These are phyloP conservation scores for Penicilliopsis zonata DNA, from an alignment of 495 filamentous ascomycete species.

Conservation along the genomic window DNA sequence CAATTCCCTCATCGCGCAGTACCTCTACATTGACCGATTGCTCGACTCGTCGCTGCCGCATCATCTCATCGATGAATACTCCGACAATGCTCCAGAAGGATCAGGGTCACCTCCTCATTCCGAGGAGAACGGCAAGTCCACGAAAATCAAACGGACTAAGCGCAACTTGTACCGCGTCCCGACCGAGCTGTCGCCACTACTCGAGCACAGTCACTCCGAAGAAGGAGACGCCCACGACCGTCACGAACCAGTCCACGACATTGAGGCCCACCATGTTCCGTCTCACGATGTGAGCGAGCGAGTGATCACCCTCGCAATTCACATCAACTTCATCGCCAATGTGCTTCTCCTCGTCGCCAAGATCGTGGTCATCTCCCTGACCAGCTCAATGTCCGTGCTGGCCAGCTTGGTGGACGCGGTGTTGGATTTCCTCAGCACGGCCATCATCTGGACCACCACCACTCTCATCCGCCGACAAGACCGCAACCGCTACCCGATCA, in stretches of 20 bases:
- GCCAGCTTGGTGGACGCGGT: constrained; percentile 82
- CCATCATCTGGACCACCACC: constrained; percentile 77
- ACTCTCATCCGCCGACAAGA: constrained; percentile 62
- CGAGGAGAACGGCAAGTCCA: constrained; percentile 2
- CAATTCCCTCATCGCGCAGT: constrained; percentile 75
- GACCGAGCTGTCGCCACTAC: constrained; percentile 54
- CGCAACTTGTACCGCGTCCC: constrained; percentile 69
- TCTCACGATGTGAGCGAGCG: constrained; percentile 48
- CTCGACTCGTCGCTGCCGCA: constrained; percentile 82
- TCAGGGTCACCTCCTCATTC: neutral
- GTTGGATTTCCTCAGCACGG: constrained; percentile 77
- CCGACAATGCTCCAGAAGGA: constrained; percentile 1
- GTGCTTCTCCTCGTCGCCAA: constrained; percentile 66
- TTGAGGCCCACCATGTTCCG: constrained; percentile 35
- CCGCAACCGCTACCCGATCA: constrained; percentile 73
- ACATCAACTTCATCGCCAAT: constrained; percentile 80
- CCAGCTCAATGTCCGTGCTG: constrained; percentile 76
- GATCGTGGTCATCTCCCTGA: constrained; percentile 63
- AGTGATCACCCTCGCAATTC: constrained; percentile 69
- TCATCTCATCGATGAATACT: constrained; percentile 79
- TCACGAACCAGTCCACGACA: no score
- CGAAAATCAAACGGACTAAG: constrained; percentile 65
- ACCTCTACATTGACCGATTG: constrained; percentile 83
- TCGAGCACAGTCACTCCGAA: constrained; percentile 22
- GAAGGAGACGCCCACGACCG: no score